These are phyloP conservation scores for Ilyonectria mors-panacis DNA, from an alignment of 2,329 filamentous ascomycete species.

Conservation along the genomic window DNA sequence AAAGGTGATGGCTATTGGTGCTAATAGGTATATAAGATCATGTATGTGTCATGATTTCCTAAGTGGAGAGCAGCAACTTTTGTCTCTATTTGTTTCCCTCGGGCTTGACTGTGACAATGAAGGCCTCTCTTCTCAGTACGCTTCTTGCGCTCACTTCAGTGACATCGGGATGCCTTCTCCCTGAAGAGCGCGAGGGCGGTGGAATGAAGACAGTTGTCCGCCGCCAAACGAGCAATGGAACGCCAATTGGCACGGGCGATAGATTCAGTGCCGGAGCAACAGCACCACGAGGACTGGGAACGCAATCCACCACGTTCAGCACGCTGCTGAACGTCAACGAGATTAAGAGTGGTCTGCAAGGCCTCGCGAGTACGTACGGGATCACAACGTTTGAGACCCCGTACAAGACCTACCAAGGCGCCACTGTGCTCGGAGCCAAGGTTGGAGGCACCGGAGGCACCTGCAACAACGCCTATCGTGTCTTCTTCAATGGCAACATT, in stretches of 20 bases:
- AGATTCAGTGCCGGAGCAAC: conserved; percentile 25
- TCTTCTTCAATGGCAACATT: conserved; percentile 66
- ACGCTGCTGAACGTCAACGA: conserved; percentile 29
- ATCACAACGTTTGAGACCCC: conserved; percentile 55
- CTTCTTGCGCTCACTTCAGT: conserved; percentile 21
- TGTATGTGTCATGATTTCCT: too few relatives aligned
- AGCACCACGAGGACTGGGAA: conserved; percentile 50
- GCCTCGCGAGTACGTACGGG: conserved; percentile 23
- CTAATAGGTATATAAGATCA: too few relatives aligned
- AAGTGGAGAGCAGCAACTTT: too few relatives aligned
- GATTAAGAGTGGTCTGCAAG: conserved; percentile 28
- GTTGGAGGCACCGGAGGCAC: conserved; percentile 53
- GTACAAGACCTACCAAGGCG: conserved; percentile 59
- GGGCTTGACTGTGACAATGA: conserved; percentile 16
- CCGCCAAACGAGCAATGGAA: conserved; percentile 25
- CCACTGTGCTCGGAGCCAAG: conserved; percentile 55
- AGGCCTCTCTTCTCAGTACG: conserved; percentile 1
- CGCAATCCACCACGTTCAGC: conserved; percentile 69
- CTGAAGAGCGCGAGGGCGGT: conserved; percentile 23
- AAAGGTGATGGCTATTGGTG: too few relatives aligned
- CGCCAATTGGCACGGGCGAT: conserved; percentile 28
- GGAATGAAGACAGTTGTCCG: conserved; percentile 23
- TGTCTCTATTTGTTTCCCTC: too few relatives aligned
- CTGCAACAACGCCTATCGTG: conserved; percentile 55
- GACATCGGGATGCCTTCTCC: conserved; percentile 29